These are phyloP conservation scores for Arthrinium puccinioides DNA, from an alignment of 2,329 filamentous ascomycete genomes.

Conservation along the genomic window DNA sequence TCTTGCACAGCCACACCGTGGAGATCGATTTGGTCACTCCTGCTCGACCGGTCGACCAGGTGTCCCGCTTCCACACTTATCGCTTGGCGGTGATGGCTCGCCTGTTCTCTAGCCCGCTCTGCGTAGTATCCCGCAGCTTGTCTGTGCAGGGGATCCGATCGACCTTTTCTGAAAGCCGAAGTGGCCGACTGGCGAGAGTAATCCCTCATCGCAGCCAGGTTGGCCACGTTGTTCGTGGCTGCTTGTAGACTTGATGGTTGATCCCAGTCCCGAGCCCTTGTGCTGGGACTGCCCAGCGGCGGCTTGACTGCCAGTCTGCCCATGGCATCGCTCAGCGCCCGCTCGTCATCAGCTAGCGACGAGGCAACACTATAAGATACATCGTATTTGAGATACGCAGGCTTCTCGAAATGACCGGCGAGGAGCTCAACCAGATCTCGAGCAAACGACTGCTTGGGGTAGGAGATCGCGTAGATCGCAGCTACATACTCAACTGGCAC, in stretches of 20 bases:
- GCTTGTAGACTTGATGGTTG: slow-evolving; percentile 8
- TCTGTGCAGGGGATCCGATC: slow-evolving; percentile 66
- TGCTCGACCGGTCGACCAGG: slow-evolving; percentile 62
- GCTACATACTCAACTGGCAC: slow-evolving; percentile 35
- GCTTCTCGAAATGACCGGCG: slow-evolving; percentile 34
- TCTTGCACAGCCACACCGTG: slow-evolving; percentile 79
- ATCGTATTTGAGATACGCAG: slow-evolving; percentile 23
- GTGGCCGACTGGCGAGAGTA: slow-evolving; percentile 29
- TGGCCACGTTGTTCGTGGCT: slow-evolving; percentile 8
- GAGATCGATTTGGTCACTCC: slow-evolving; percentile 58
- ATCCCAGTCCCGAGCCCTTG: slow-evolving; percentile 1
- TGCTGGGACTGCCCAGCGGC: slow-evolving; percentile 1
- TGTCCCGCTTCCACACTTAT: slow-evolving; percentile 61
- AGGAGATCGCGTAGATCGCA: slow-evolving; percentile 31
- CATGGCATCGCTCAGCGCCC: background rate
- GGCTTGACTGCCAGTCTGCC: background rate
- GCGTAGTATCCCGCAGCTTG: slow-evolving; percentile 72
- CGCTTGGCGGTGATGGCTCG: slow-evolving; percentile 48
- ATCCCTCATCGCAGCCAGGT: slow-evolving; percentile 13
- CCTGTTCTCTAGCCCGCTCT: slow-evolving; percentile 59
- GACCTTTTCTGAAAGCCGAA: slow-evolving; percentile 38
- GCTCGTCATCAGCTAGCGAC: slow-evolving; percentile 5
- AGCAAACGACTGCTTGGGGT: slow-evolving; percentile 13
- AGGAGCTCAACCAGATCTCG: slow-evolving; percentile 33
- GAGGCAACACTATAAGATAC: slow-evolving; percentile 19